Evolutionary conservation across 768 basidiomycete species (phyloP), one percentile per base, ranked within the genome.

Genomic region (Ramaria rubella): DNA sequence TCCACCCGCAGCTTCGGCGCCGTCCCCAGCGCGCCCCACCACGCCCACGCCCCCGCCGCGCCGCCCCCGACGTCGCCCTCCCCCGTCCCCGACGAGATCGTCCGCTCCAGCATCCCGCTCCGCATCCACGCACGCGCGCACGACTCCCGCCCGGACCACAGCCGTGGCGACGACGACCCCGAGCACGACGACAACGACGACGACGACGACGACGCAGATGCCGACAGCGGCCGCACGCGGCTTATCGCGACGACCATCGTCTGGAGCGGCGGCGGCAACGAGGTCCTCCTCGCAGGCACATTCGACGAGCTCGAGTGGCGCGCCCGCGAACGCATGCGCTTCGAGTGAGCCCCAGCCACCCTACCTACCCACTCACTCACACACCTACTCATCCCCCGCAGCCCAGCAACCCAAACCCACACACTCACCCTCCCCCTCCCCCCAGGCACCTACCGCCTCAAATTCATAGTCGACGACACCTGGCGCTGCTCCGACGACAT

Each of bases 371-470:
- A 17, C 49, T 11, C 8, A 43, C 19, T n/a, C 29, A 36, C 63
- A 66, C 58, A 67, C 68, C 5, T 77, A 72, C 66, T 69, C 65
- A 34, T 64, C 72, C 4, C 67, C 67, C 4, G 42, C 52, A 60
- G 52, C 36, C 52, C 55, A 3, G 69, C 67, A 52, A 69, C 68
- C 5, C 66, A 69, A 44, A 69, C 69, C 49, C 67, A 69, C 64
- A 52, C 60, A 5, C 44, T 63, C 8, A 62, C 69, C 7, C 72
- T 85, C 26, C 64, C 75, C 4, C 80, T 98, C 0, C 81, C 83
- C 9, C 92, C 93, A 0, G 95, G 95, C 15, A 93, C 93, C 0
- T 93, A 97, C 66, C 90, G 94, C 61, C 79, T 97, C 67, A 90
- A 94, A 57, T 98, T 96, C 76, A 81, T 97, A 61, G 90, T 98